Conservation (phyloP, 176 grass and related monocot species). For the Thinopyrum elongatum region DNA sequence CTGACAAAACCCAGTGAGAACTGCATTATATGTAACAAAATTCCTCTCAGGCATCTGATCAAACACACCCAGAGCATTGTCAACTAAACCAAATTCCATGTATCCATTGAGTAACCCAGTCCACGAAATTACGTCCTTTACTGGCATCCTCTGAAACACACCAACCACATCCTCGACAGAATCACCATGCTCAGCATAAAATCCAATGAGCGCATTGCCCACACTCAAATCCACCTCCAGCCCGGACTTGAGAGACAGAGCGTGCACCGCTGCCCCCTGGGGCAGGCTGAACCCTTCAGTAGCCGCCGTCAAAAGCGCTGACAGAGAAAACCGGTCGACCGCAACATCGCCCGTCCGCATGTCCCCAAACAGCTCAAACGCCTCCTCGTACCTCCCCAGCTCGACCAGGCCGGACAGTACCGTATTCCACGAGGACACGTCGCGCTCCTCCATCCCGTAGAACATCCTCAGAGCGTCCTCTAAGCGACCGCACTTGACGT, state of each 20-base stretch:
- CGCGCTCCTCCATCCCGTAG: slow-evolving; percentile 38
- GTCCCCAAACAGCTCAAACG: slow-evolving; percentile 52
- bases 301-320: slow-evolving; percentile 47
- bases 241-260: slow-evolving; percentile 61
- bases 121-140: slow-evolving; percentile 64
- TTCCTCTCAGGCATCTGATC: slow-evolving; percentile 64
- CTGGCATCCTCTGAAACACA: slow-evolving; percentile 60
- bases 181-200: slow-evolving; percentile 41
- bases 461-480: slow-evolving; percentile 42
- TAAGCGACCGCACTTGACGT: slow-evolving; percentile 42
- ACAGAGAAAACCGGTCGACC: slow-evolving; percentile 48
- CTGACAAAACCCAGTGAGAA: slow-evolving; percentile 60
- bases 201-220: slow-evolving; percentile 59
- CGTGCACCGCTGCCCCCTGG: slow-evolving; percentile 51
- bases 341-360: slow-evolving; percentile 37
- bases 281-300: slow-evolving; percentile 23
- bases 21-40: slow-evolving; percentile 57
- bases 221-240: slow-evolving; percentile 58
- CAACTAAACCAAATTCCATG: slow-evolving; percentile 65
- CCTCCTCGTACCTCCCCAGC: slow-evolving; percentile 57
- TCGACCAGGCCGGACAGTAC: slow-evolving; percentile 49
- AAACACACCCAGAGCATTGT: slow-evolving; percentile 58
- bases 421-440: slow-evolving; percentile 70
- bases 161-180: slow-evolving; percentile 29
- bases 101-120: slow-evolving; percentile 61